Evolutionary conservation across 306 rosid species (phyloP), one percentile per base, ranked within the genome.

Genomic region (Dalbergia oliveri): DNA sequence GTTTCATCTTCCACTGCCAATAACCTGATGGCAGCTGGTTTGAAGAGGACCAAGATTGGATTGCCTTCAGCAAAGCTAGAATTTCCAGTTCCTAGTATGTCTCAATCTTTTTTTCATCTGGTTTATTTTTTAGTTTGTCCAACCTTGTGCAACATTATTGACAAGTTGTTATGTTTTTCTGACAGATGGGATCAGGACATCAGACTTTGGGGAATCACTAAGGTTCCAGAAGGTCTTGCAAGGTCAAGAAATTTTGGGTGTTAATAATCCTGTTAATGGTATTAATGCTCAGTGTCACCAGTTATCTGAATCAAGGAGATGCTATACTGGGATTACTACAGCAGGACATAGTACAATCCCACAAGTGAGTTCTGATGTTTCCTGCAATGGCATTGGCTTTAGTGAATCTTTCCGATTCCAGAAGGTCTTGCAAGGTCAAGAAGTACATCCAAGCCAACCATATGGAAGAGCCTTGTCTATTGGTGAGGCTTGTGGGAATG

Each of bases 381-480:
- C 87, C 92, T 83, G 88, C 77, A 88, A 83, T 37, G 86, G 89
- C 83, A 83, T 75, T 67, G 88, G 90, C 97, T 92, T 92, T 79
- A 77, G 90, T 63, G 97, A 92, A 82, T 88, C 97, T 41, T 84
- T 76, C 74, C 87, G 89, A 86, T 94, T 91, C 91, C 94, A 81
- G 79, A 92, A 91, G 97, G 98, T 94, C 98, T 94, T 92, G 97
- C 98, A 94, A 94, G 97, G 98, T 94, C 98, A 94, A 94, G 98
- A 94, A 92, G 89, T 92, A 73, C 87, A 87, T 84, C 91, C 97
- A 35, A 87, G 93, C 86, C 86, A 88, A 60, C 88, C 89, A 59
- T 90, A 79, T 82, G 90, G 89, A 85, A 84, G 92, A 85, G 87
- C 88, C 82, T 81, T 87, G 14, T 19, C 88, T 77, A 41, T 64